A percentile compares a stretch with the other conserved stretches of the same genome.
Evolutionary conservation across 768 basidiomycete genomes (phyloP).

Genomic region (Punctularia strigosozonata): DNA sequence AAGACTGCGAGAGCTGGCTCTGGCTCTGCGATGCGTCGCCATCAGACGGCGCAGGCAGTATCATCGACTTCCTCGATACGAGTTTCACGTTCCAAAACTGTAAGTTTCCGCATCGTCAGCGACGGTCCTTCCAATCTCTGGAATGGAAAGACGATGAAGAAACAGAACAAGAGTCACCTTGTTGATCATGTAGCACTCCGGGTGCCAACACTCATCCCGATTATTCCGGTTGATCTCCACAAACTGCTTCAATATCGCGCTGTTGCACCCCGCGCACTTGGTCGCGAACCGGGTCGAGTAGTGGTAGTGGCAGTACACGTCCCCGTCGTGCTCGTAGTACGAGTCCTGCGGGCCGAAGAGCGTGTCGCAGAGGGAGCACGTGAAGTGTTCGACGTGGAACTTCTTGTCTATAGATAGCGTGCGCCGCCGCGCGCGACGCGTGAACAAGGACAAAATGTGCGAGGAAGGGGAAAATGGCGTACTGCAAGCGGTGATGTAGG

Average conservation of each 20-base stretch:
- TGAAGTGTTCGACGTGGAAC: constrained; percentile 98
- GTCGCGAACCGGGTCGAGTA: constrained; percentile 98
- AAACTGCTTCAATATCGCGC: constrained; percentile 97
- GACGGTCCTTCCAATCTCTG: no score
- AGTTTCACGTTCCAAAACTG: constrained; percentile 99
- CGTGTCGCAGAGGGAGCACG: constrained; percentile 92
- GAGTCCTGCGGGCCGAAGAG: constrained; percentile 97
- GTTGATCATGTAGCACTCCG: constrained; percentile 99
- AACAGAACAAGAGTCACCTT: constrained; percentile 46
- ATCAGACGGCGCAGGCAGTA: constrained; percentile 31
- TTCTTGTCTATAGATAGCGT: constrained; percentile 71
- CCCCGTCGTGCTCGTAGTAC: constrained; percentile 97
- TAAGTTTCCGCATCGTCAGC: background rate
- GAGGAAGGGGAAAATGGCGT: constrained; percentile 21
- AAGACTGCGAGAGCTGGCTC: no score
- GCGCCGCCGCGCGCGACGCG: no score
- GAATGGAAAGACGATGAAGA: background rate
- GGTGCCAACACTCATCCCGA: constrained; percentile 99
- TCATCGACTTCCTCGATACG: constrained; percentile 59
- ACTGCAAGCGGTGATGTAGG: constrained; percentile 99
- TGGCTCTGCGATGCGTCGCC: constrained; percentile 37
- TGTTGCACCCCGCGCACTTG: constrained; percentile 95
- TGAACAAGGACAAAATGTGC: constrained; percentile 3
- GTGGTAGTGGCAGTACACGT: constrained; percentile 98
- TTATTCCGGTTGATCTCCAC: constrained; percentile 99